These are phyloP conservation scores for Penstemon barbatus DNA, from an alignment of 257 asterid species.

Conservation along the genomic window DNA sequence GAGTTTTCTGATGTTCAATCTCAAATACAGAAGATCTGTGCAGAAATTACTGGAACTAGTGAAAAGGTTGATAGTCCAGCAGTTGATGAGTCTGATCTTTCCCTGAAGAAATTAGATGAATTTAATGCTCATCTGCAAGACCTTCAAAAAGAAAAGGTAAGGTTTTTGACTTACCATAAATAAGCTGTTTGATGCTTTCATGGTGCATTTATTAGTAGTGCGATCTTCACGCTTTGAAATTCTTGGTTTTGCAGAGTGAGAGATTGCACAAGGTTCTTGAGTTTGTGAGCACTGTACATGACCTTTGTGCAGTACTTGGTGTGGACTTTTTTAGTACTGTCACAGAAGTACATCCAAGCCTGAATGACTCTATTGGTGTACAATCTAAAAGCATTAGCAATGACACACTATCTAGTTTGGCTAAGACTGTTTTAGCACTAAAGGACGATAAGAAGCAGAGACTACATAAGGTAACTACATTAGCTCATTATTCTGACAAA, in stretches of 20 bases:
- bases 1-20: constrained; percentile 89
- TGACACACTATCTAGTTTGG: constrained; percentile 77
- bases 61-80: constrained; percentile 58
- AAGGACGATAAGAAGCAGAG: constrained; percentile 84
- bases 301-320: constrained; percentile 94
- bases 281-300: constrained; percentile 90
- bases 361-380: constrained; percentile 70
- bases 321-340: constrained; percentile 78
- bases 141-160: constrained; percentile 93
- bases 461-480: constrained; percentile 63
- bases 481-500: background rate
- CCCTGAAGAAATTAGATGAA: constrained; percentile 78
- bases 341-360: constrained; percentile 91
- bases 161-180: constrained; percentile 16
- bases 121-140: constrained; percentile 83
- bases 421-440: constrained; percentile 72
- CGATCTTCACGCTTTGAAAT: constrained; percentile 17
- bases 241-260: constrained; percentile 68
- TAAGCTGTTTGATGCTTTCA: constrained; percentile 17
- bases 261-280: constrained; percentile 94
- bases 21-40: constrained; percentile 77
- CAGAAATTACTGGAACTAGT: constrained; percentile 77
- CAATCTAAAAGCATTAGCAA: constrained; percentile 93
- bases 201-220: background rate
- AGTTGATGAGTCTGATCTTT: constrained; percentile 84